phyloP scores from a whole-genome alignment of 1,284 basidiomycete species.

The Pseudozyma hubeiensis region DNA sequence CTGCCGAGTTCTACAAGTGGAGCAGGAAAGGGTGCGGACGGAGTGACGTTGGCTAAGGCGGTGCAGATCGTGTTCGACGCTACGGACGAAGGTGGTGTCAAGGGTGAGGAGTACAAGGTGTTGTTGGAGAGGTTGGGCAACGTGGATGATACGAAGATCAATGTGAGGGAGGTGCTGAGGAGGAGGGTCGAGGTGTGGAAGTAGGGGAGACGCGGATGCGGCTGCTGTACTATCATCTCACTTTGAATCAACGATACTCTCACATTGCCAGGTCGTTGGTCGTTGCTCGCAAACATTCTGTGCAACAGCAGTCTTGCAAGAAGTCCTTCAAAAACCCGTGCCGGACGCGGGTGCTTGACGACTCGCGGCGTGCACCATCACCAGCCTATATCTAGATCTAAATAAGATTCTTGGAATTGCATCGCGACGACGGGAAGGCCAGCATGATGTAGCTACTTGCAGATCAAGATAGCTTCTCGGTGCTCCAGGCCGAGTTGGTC shows the following conservation, averaged over 20 bases:
- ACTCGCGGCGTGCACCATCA: too few species aligned
- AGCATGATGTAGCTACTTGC: not conserved
- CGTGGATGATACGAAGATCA: conserved; percentile 25
- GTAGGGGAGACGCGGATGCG: not conserved
- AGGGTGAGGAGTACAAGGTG: conserved; percentile 8
- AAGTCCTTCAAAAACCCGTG: too few species aligned
- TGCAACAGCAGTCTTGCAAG: too few species aligned
- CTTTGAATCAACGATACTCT: too few species aligned
- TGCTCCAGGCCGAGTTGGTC: conserved; percentile 65
- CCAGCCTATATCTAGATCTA: too few species aligned
- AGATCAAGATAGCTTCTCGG: conserved; percentile 52
- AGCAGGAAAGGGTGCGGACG: not conserved
- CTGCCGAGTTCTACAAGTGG: conserved; percentile 12
- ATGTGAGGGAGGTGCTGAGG: conserved; percentile 33
- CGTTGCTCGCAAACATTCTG: too few species aligned
- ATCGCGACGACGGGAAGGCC: too few species aligned
- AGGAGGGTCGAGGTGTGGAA: conserved; percentile 42
- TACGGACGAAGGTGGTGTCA: conserved; percentile 4
- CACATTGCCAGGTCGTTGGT: too few species aligned
- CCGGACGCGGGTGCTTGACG: too few species aligned
- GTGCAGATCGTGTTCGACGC: conserved; percentile 34
- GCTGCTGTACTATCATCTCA: not conserved
- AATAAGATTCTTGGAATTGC: too few species aligned
- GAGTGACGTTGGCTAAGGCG: conserved; percentile 26
- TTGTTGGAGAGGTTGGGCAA: conserved; percentile 19